A percentile compares a stretch with the other conserved stretches of the same genome.
Conservation (phyloP, 140 eudicot species). For the Stevia rebaudiana region DNA sequence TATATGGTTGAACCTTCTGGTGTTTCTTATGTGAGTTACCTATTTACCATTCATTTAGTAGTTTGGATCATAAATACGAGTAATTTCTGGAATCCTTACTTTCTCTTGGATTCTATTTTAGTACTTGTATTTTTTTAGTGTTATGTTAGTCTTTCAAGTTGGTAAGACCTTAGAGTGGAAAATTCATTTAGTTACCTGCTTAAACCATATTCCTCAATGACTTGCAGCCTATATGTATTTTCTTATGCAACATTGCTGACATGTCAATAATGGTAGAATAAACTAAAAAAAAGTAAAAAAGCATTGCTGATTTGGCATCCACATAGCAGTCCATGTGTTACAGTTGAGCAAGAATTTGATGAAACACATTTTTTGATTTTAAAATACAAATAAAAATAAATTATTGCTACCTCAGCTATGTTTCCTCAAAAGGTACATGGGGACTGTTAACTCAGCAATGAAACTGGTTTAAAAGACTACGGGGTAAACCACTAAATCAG, state of each 20-base stretch:
- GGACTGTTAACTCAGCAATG: not conserved
- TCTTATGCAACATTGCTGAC: not conserved
- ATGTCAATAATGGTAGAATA: not conserved
- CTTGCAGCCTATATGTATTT: not conserved
- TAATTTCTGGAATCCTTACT: not conserved
- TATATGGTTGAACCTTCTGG: slow-evolving; percentile 99
- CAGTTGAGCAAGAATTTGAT: not conserved
- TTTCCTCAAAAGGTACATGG: not conserved
- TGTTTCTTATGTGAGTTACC: slow-evolving; percentile 70
- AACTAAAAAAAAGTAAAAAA: not conserved
- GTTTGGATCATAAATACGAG: not conserved
- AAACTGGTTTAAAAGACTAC: not conserved
- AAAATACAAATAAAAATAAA: too few species aligned
- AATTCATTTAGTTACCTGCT: not conserved
- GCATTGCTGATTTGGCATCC: too few species aligned
- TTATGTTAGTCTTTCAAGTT: not conserved
- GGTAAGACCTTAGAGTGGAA: not conserved
- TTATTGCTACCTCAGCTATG: not conserved
- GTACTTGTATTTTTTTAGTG: not conserved
- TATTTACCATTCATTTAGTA: slow-evolving; percentile 19
- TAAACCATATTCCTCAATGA: not conserved
- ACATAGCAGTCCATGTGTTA: not conserved
- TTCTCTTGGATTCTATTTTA: not conserved
- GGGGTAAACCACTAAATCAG: not conserved
- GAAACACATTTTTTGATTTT: not conserved